Base-by-base conservation (phyloP, 2,329 filamentous ascomycete species). In the Madurella fahalii region DNA sequence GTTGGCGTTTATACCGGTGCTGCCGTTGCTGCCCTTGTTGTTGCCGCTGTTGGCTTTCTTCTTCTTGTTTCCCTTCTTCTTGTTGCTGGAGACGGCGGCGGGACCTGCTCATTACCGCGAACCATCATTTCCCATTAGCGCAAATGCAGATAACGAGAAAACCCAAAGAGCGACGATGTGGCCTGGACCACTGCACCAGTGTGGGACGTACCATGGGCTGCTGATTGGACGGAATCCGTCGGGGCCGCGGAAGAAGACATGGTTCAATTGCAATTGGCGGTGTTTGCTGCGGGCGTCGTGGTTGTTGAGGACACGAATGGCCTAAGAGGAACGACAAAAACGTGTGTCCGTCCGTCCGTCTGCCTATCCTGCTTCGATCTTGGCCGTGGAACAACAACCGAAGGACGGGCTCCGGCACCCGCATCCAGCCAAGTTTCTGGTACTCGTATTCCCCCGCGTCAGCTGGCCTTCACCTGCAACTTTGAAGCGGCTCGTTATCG, bases 1-100 rank as follows among this genome's bases (percentile, higher is more conserved):
- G 47, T 63, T 70, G 47, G 70, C 63, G 53, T 30, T 32, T 52
- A 71, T 68, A 47, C 65, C 59, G 11, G 69, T 58, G 63, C 72
- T 72, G 62, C 75, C 78, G 74, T 78, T 81, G 72, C 79, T 81
- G 70, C 80, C 82, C 63, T 77, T 81, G 65, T 76, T 77, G 66
- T 74, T 77, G 71, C 77, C 81, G 52, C 31, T 50, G 52, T 54
- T 56, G 30, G 73, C 72, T 62, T 77, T 80, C 74, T 79, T 82
- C 73, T 81, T 83, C 71, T 82, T 83, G 63, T 78, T 82, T 64
- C 76, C 78, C 67, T 76, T 78, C 72, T 80, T 83, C 72, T 81
- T 83, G 70, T 78, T 80, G 47, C 30, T 53, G 18, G 53, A 32
- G 34, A 25, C 30, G 40, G 45, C 46, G 18, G 58, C 42, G 50